Percentiles rank a stretch among this genome's conserved stretches.
These are phyloP conservation scores for Cordyceps farinosa DNA, from an alignment of 2,329 filamentous ascomycete genomes.

Conservation along the genomic window DNA sequence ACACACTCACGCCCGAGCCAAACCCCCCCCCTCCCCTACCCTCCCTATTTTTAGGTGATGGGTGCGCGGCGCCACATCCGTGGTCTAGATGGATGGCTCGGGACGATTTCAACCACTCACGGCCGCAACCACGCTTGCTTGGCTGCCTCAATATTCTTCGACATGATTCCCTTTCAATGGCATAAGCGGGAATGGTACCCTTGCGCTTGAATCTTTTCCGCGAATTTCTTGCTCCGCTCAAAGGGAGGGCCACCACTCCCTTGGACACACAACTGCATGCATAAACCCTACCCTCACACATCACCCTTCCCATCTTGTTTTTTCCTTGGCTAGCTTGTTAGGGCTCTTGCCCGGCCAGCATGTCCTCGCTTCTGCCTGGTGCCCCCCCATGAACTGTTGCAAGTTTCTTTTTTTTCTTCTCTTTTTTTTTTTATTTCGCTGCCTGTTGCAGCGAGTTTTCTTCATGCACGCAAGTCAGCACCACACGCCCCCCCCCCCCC, in stretches of 20 bases:
- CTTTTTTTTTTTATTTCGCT: not conserved
- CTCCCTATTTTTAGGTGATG: not conserved
- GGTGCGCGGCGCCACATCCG: not conserved
- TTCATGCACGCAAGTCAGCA: not conserved
- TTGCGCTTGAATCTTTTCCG: too few relatives aligned
- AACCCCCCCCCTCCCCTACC: not conserved
- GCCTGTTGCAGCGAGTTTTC: not conserved
- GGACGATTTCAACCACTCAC: not conserved
- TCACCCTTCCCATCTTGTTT: not conserved
- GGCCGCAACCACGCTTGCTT: too few relatives aligned
- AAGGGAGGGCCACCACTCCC: too few relatives aligned
- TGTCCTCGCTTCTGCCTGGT: not conserved
- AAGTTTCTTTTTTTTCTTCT: not conserved
- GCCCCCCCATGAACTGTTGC: not conserved
- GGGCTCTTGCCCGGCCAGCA: not conserved
- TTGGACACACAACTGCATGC: not conserved
- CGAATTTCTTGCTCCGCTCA: too few relatives aligned
- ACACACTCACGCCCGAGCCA: not conserved
- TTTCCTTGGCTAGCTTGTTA: not conserved
- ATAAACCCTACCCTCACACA: not conserved
- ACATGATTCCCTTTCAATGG: too few relatives aligned
- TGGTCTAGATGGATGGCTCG: not conserved
- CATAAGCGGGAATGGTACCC: too few relatives aligned
- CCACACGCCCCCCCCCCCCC: not conserved
- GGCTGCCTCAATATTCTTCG: too few relatives aligned